Percentiles rank a stretch among this genome's conserved stretches.
Conservation (phyloP, 192 early-diverging fungal species). For the Podila verticillata region DNA sequence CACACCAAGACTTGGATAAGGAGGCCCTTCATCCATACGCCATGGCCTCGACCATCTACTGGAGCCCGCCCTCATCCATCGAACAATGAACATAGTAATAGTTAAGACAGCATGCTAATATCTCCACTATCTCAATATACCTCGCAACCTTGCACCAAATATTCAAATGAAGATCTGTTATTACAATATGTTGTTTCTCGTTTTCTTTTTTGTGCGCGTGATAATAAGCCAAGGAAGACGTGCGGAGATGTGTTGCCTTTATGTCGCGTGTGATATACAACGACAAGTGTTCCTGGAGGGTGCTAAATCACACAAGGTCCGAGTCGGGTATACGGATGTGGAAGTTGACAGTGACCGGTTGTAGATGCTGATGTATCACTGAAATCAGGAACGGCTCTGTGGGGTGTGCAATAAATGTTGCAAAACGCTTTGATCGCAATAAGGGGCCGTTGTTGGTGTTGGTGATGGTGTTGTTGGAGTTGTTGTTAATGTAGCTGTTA, state of each 20-base stretch:
- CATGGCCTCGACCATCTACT: constrained; percentile 22
- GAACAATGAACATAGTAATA: no score
- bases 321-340: constrained; percentile 52
- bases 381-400: constrained; percentile 75
- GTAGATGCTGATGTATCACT: constrained; percentile 53
- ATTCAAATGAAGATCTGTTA: no score
- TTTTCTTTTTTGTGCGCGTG: no score
- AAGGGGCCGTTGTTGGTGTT: constrained; percentile 2
- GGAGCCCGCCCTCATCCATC: constrained; percentile 18
- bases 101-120: no score
- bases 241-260: no score
- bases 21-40: constrained; percentile 8
- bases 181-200: no score
- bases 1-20: background rate
- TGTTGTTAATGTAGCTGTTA: background rate
- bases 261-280: no score
- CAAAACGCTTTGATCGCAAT: constrained; percentile 56
- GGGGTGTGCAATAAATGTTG: constrained; percentile 74
- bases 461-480: background rate
- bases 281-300: no score
- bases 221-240: no score
- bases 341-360: constrained; percentile 58
- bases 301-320: constrained; percentile 16
- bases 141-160: no score
- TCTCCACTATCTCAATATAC: no score